Percentiles rank a stretch among this genome's conserved stretches.
Conservation (phyloP, 306 rosid species). For the Rubus parviflorus region DNA sequence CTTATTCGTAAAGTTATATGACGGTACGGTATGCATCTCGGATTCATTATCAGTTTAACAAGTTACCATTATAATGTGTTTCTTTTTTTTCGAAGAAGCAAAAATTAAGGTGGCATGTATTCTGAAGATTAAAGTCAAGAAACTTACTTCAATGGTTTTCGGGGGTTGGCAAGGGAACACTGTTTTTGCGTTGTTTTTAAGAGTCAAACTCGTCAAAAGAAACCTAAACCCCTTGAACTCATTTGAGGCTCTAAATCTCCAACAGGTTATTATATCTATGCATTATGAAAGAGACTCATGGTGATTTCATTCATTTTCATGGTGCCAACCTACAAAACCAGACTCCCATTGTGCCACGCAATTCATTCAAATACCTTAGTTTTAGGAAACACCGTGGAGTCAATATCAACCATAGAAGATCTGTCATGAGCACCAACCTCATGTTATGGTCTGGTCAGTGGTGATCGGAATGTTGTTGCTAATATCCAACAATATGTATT, state of each 20-base stretch:
- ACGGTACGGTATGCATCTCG: too few relatives aligned
- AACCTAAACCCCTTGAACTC: background rate
- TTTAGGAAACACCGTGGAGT: background rate
- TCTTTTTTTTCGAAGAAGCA: background rate
- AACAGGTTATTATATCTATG: background rate
- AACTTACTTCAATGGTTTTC: background rate
- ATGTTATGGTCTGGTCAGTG: background rate
- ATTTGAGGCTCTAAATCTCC: background rate
- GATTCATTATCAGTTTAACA: too few relatives aligned
- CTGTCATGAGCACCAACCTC: background rate
- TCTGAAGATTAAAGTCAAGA: background rate
- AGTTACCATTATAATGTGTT: too few relatives aligned
- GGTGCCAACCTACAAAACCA: slow-evolving; percentile 1
- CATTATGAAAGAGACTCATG: slow-evolving; percentile 13
- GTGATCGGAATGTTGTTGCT: background rate
- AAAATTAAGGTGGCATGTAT: background rate
- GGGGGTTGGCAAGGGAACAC: background rate
- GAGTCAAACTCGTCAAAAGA: background rate
- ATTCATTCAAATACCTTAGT: slow-evolving; percentile 14
- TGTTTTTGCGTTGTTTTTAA: background rate
- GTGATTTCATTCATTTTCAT: background rate
- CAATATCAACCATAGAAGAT: slow-evolving; percentile 8
- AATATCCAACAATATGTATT: background rate
- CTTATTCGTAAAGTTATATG: too few relatives aligned
- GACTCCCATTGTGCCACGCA: slow-evolving; percentile 28